Evolutionary conservation across 2,329 filamentous ascomycete species (phyloP).

Genomic region (Cladosporium sphaerospermum): DNA sequence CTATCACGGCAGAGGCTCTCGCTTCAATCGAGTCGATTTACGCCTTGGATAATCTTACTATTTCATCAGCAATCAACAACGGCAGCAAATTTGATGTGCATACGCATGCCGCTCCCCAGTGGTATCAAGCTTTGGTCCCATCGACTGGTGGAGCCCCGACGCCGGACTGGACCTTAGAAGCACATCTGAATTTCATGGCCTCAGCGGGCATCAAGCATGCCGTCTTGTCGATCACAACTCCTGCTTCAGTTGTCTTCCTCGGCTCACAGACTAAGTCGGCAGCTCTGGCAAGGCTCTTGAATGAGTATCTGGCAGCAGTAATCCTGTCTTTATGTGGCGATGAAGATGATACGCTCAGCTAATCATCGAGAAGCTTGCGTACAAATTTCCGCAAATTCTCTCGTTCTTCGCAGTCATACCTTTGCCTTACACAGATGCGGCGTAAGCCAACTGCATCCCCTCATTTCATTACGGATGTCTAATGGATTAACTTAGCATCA

Average conservation of each 20-base stretch:
- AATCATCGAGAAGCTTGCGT: background rate
- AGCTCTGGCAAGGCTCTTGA: slow-evolving; percentile 31
- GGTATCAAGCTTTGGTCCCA: slow-evolving; percentile 27
- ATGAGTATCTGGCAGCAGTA: slow-evolving; percentile 22
- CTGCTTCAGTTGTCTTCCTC: slow-evolving; percentile 31
- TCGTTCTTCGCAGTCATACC: slow-evolving; percentile 14
- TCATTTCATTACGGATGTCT: slow-evolving; percentile 21
- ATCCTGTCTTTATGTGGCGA: background rate
- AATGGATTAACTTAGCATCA: slow-evolving; percentile 17
- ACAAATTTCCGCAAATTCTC: slow-evolving; percentile 6
- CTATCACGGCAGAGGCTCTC: slow-evolving; percentile 28
- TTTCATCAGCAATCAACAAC: slow-evolving; percentile 12
- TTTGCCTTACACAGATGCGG: slow-evolving; percentile 12
- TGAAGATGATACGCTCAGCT: background rate
- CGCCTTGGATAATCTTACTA: slow-evolving; percentile 9
- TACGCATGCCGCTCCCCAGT: slow-evolving; percentile 32
- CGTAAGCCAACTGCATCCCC: slow-evolving; percentile 16
- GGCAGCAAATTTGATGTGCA: slow-evolving; percentile 32
- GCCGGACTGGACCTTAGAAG: slow-evolving; percentile 26
- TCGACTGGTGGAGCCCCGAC: slow-evolving; percentile 29
- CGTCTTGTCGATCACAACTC: slow-evolving; percentile 30
- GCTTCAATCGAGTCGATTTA: slow-evolving; percentile 24
- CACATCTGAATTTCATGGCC: slow-evolving; percentile 30
- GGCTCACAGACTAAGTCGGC: slow-evolving; percentile 24
- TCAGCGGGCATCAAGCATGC: slow-evolving; percentile 22